Base-by-base conservation (phyloP, 495 filamentous ascomycete genomes). In the Penicillium maclennaniae region DNA sequence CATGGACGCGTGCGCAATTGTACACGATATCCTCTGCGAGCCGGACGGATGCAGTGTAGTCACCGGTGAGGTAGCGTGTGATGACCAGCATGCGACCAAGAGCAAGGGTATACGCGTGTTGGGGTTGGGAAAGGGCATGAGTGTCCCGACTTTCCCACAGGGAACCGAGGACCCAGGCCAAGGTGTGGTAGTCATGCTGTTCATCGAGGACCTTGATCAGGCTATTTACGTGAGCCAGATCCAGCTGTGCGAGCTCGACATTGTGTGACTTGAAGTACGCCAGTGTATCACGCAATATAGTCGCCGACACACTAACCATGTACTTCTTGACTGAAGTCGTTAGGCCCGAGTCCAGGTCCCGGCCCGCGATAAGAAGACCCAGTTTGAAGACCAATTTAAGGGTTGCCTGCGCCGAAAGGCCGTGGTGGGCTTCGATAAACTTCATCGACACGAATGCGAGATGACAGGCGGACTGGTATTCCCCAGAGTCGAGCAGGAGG, bases 1-100 rank as follows among this genome's bases (percentile, higher is more conserved):
- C 69, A 49, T 73, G 67, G 14, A 73, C 70, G 25, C 70, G 70
- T 14, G 61, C 61, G 59, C 69, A 71, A 59, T 74, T 74, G 60
- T 74, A 74, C 5, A 74, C 69, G 23, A 72, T 69, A 42, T 68
- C 65, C 42, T 68, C 65, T 17, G 65, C 59, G 14, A 68, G 61
- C 7, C 59, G 57, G 21, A 68, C 49, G 2, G 65, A 50, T 10
- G 52, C 52, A 4, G 47, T 42, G 43, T 55, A 54, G 36, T 65
- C 65, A 37, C 57, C 57, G 0, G 61, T 53, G 19, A 69, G 49
- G 48, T 69, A 69, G 41, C 60, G 66, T 25, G 57, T 66, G 43
- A 69, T 60, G 42, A 62, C 56, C 10, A 69, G 58, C 56, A 61
- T 61, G 43, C 66, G 66, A 17, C 64, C 67, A 1, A 69, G 62